phyloP scores from a whole-genome alignment of 495 filamentous ascomycete genomes.

The Trichocladium uniseriatum region DNA sequence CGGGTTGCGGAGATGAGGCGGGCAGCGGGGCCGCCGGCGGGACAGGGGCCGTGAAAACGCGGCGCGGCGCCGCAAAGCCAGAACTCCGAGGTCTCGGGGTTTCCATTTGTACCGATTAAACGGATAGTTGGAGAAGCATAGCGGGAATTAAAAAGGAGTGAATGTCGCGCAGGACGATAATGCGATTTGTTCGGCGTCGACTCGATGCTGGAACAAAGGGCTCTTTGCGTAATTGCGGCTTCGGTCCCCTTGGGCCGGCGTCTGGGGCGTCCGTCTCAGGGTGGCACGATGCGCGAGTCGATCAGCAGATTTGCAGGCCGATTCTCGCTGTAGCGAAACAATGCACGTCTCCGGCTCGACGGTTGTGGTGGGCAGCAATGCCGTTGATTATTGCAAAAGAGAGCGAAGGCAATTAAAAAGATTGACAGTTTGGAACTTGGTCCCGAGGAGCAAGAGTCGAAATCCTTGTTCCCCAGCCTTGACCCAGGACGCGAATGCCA shows the following conservation, averaged over 20 bases:
- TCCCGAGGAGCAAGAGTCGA: not conserved
- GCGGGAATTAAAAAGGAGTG: not conserved
- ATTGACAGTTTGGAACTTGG: too few relatives aligned
- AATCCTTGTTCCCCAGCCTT: not conserved
- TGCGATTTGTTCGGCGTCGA: not conserved
- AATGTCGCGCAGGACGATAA: not conserved
- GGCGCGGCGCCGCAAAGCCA: conserved; percentile 29
- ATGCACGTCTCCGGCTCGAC: not conserved
- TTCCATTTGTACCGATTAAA: conserved; percentile 18
- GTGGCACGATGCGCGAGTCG: conserved; percentile 11
- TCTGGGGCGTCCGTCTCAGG: conserved; percentile 11
- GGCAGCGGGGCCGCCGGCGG: conserved; percentile 15
- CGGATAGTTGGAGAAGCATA: conserved; percentile 13
- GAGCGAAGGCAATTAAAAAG: too few relatives aligned
- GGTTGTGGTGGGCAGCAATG: not conserved
- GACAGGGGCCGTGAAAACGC: conserved; percentile 32
- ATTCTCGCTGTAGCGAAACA: not conserved
- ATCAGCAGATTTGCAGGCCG: conserved; percentile 7
- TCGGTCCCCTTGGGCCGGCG: not conserved
- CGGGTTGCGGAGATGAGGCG: conserved; percentile 18
- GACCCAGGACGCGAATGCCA: not conserved
- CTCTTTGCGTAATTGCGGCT: not conserved
- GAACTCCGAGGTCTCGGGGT: conserved; percentile 19
- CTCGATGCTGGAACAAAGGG: not conserved
- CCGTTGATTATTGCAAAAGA: too few relatives aligned